Base-by-base conservation (phyloP, 306 rosid genomes). In the Luffa aegyptiaca region DNA sequence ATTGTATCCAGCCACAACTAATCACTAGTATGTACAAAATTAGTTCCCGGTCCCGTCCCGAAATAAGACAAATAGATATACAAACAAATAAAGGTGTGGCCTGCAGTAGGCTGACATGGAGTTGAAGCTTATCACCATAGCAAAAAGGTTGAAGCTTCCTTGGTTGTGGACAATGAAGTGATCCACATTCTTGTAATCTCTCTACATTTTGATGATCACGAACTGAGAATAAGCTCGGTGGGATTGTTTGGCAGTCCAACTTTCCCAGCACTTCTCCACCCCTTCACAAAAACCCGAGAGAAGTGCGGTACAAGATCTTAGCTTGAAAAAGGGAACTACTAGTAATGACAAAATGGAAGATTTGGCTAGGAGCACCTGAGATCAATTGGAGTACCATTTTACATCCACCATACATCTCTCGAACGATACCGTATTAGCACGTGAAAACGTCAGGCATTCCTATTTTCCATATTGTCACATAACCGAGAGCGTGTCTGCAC, bases 371-470 rank as follows among this genome's bases (percentile, higher is more conserved):
- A 26, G 76, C 36, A 74, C 45, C 42, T 6, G 13, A 46, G 44
- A 13, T 49, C 44, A 31, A 14, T 26, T 49, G 42, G 44, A 51
- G 33, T 35, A 33, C 33, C 4, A 1, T 74, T 74, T 74, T 48
- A 49, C 8, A 51, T 18, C 16, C 5, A 12, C 79, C 35, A 17
- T 63, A 75, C 5, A 75, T 36, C 46, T 52, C 63, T 36, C 1
- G 21, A 52, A 52, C 49, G 87, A 86, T 84, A 84, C 76, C 81
- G 87, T 89, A 81, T 88, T 88, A 88, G 90, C 89, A 89, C 95
- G 90, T 80, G 83, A 81, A 80, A 69, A 83, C 59, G 31, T 16
- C 33, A 80, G 82, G 69, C 61, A 68, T 59, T 81, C 52, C 16
- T 20, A 18, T 10, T 5, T 42, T 68, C 75, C 83, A 83, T 49